Conservation (phyloP, 768 basidiomycete species). For the Suillus fuscotomentosus region DNA sequence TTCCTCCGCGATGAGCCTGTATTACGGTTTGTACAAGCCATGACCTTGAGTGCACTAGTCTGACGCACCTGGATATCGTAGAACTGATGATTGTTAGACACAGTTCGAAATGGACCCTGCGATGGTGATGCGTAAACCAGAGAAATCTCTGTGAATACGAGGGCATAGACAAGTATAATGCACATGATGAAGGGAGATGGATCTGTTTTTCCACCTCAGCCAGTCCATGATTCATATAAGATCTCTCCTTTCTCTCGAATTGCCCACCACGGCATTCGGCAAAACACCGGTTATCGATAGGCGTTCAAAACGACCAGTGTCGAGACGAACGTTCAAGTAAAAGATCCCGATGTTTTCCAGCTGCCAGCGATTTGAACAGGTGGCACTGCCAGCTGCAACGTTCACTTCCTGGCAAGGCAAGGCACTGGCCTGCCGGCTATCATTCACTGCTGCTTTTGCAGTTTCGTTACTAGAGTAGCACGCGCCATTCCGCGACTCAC, state of each 20-base stretch:
- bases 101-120: constrained; percentile 20
- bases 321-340: constrained; percentile 27
- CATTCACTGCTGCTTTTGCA: background rate
- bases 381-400: background rate
- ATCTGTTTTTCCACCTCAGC: background rate
- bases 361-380: background rate
- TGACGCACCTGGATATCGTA: constrained; percentile 51
- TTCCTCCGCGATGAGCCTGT: constrained; percentile 74
- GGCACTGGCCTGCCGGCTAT: background rate
- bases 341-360: background rate
- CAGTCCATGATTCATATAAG: background rate
- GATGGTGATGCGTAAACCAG: constrained; percentile 27
- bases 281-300: background rate
- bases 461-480: background rate
- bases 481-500: background rate
- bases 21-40: constrained; percentile 7
- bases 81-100: constrained; percentile 21
- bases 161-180: constrained; percentile 9
- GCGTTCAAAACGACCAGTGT: constrained; percentile 16
- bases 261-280: background rate
- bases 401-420: background rate
- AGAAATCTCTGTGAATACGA: constrained; percentile 4
- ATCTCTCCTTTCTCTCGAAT: background rate
- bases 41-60: background rate
- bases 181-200: background rate